Base-by-base conservation (phyloP, 352 stramenopile genomes). In the Aphanomyces euteiches region DNA sequence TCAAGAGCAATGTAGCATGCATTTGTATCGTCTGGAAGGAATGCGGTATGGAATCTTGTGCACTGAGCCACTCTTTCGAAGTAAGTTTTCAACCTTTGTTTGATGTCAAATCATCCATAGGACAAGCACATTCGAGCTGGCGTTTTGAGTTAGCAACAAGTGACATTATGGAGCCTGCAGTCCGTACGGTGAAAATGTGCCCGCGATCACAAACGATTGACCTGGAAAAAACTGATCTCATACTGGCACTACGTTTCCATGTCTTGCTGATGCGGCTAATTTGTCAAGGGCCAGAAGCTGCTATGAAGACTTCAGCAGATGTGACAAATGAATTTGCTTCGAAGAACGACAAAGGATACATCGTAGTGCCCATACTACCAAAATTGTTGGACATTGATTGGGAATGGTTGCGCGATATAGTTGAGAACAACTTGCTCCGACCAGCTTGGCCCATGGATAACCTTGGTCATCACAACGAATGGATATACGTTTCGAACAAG, bases 271-370 rank as follows among this genome's bases (percentile, higher is more conserved):
- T 95, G 85, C 84, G 85, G 7, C 76, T 95, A 0, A 83, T 75
- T 34, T 93, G 87, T 45, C 92, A 92, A 81, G 78, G 81, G 17
- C 84, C 92, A 13, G 73, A 85, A 48, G 84, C 91, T 19, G 87
- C 82, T 5, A 72, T 90, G 65, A 77, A 89, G 13, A 80, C 91
- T 69, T 68, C 73, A 2, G 78, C 73, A 34, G 79, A 87, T 39
- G 76, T 92, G 3, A 91, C 83, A 80, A 81, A 89, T 47, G 85
- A 93, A 56, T 95, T 95, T 12, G 92, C 87, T 0, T 79, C 90
- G 67, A 81, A 90, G 68, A 95, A 95, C 60, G 87, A 95, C 77
- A 95, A 95, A 57, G 87, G 87, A 3, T 95, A 95, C 64, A 53
- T 95, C 39, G 85, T 95, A 38, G 84, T 92, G 1, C 83, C 87